A percentile compares a stretch with the other conserved stretches of the same genome.
Evolutionary conservation across 108 stramenopile species (phyloP).

Genomic region (Cyclotella kingstonii): DNA sequence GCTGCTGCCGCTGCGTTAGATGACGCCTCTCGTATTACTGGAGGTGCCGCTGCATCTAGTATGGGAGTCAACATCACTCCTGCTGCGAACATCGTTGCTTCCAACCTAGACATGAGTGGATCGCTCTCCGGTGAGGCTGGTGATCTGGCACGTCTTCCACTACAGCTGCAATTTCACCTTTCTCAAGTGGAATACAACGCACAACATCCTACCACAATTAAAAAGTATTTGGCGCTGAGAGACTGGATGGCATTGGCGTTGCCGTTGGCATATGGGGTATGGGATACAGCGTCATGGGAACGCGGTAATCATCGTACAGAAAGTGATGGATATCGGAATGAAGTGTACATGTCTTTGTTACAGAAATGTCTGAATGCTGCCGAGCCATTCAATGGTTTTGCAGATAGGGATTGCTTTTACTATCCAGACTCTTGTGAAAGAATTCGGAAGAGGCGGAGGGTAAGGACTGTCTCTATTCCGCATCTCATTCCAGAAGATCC

Average conservation of each 20-base stretch:
- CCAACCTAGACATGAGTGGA: slow-evolving; percentile 22
- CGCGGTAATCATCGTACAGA: slow-evolving; percentile 68
- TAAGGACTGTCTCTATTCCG: slow-evolving; percentile 17
- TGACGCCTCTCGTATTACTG: slow-evolving; percentile 28
- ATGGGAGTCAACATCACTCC: slow-evolving; percentile 2
- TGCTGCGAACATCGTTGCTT: not conserved
- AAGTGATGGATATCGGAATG: slow-evolving; percentile 69
- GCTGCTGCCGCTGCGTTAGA: slow-evolving; percentile 46
- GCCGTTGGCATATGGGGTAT: slow-evolving; percentile 59
- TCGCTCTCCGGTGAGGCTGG: slow-evolving; percentile 47
- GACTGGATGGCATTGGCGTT: slow-evolving; percentile 72
- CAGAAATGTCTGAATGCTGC: slow-evolving; percentile 68
- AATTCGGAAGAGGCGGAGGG: slow-evolving; percentile 29
- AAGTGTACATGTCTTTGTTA: slow-evolving; percentile 58
- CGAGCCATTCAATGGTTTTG: slow-evolving; percentile 48
- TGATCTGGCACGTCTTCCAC: slow-evolving; percentile 62
- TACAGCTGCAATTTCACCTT: slow-evolving; percentile 68
- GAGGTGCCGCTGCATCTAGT: slow-evolving; percentile 11
- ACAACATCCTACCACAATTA: slow-evolving; percentile 49
- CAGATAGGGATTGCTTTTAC: slow-evolving; percentile 43
- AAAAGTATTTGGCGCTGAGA: slow-evolving; percentile 59
- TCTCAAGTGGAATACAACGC: slow-evolving; percentile 81
- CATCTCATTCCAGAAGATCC: slow-evolving; percentile 17
- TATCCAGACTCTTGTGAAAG: slow-evolving; percentile 19
- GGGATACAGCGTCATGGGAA: slow-evolving; percentile 72